A percentile compares a stretch with the other conserved stretches of the same genome.
Evolutionary conservation across 768 basidiomycete species (phyloP).

Genomic region (Lactarius psammicola): DNA sequence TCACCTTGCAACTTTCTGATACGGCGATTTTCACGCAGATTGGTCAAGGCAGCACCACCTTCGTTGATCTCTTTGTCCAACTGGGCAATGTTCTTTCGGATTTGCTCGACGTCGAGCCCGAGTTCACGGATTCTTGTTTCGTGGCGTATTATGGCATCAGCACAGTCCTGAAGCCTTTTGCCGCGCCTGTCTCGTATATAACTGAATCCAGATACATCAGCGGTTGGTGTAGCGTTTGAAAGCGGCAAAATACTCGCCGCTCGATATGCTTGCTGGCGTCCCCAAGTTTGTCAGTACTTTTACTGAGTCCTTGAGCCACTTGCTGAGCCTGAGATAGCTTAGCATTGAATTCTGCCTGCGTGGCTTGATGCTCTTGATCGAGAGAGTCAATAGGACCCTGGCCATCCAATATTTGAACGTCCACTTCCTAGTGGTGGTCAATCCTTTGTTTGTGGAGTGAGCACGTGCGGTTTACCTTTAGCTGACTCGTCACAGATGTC

Average conservation of each 20-base stretch:
- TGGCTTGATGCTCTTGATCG: conserved; percentile 51
- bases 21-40: conserved; percentile 80
- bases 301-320: conserved; percentile 61
- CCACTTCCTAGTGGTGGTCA: conserved; percentile 51
- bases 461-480: conserved; percentile 46
- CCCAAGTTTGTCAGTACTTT: conserved; percentile 59
- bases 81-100: conserved; percentile 47
- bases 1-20: conserved; percentile 66
- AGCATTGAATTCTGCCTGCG: conserved; percentile 49
- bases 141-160: conserved; percentile 49
- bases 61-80: conserved; percentile 81
- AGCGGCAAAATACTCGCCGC: conserved; percentile 43
- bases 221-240: background rate
- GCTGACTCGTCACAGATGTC: conserved; percentile 39
- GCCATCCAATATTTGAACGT: conserved; percentile 56
- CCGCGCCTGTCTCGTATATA: conserved; percentile 71
- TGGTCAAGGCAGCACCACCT: conserved; percentile 64
- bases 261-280: conserved; percentile 62
- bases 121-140: conserved; percentile 47
- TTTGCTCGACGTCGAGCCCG: conserved; percentile 40
- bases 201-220: conserved; percentile 40
- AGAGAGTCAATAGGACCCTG: conserved; percentile 64
- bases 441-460: background rate
- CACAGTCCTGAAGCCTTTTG: conserved; percentile 57
- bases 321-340: conserved; percentile 54